These are phyloP conservation scores for Aspergillus phoenicis DNA, from an alignment of 2,329 filamentous ascomycete genomes.

Conservation along the genomic window DNA sequence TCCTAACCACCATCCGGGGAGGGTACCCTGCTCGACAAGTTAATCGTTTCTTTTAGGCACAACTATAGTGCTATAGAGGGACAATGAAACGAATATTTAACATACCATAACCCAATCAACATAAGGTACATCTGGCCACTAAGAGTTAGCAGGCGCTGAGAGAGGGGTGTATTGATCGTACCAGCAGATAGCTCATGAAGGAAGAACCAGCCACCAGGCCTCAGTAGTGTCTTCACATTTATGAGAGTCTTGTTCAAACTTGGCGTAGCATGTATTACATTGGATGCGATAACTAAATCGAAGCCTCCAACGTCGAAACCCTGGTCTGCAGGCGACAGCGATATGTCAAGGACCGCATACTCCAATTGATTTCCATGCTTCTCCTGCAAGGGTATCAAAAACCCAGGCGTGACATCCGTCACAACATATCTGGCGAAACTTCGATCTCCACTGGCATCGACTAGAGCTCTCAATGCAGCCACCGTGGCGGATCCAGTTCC, in stretches of 20 bases:
- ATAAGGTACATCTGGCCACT: neutral
- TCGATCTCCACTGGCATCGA: neutral
- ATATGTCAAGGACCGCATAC: conserved; percentile 36
- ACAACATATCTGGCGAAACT: conserved; percentile 29
- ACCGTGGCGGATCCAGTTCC: conserved; percentile 32
- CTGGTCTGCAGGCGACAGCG: conserved; percentile 30
- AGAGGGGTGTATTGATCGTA: neutral
- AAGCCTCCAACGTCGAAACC: conserved; percentile 32
- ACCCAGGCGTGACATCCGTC: conserved; percentile 34
- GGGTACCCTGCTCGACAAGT: conserved; percentile 17
- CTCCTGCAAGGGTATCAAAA: conserved; percentile 29
- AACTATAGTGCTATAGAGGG: neutral
- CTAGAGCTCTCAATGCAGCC: conserved; percentile 17
- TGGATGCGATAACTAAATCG: conserved; percentile 39
- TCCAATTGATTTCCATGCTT: conserved; percentile 29
- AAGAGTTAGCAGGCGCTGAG: neutral
- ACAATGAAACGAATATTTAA: neutral
- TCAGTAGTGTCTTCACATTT: conserved; percentile 30
- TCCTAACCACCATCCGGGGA: conserved; percentile 37
- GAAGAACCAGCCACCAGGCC: conserved; percentile 50
- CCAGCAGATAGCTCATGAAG: conserved; percentile 43
- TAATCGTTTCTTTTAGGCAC: too few relatives aligned
- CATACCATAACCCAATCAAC: conserved; percentile 2
- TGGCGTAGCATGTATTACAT: conserved; percentile 30
- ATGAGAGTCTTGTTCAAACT: neutral